Conservation (phyloP, 2,329 filamentous ascomycete genomes). For the Apiospora hydei region DNA sequence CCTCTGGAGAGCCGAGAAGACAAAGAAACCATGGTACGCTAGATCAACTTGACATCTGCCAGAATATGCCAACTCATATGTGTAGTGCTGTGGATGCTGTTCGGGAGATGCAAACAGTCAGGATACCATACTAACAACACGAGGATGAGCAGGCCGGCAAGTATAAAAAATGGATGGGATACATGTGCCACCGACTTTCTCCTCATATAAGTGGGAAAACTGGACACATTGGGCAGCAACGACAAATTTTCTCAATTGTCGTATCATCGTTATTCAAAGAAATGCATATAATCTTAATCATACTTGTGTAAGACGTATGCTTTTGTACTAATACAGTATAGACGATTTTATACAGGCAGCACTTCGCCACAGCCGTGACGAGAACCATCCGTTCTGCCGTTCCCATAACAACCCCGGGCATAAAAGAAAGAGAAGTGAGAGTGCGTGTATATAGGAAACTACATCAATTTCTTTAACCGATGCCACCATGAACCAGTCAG, state of each 20-base stretch:
- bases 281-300: not conserved
- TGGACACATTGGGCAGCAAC: not conserved
- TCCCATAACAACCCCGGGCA: not conserved
- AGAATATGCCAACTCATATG: not conserved
- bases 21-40: not conserved
- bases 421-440: not conserved
- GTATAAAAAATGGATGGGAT: not conserved
- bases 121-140: not conserved
- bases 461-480: not conserved
- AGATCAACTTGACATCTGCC: not conserved
- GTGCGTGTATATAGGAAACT: not conserved
- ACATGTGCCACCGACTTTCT: not conserved
- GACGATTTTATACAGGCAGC: not conserved
- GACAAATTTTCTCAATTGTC: not conserved
- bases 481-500: not conserved
- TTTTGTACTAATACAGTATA: conserved; percentile 17
- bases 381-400: not conserved
- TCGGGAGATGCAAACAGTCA: not conserved
- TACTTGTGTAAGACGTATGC: not conserved
- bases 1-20: not conserved
- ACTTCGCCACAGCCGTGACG: not conserved
- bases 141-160: not conserved
- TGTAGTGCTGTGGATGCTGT: not conserved
- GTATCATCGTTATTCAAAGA: not conserved
- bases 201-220: not conserved